Evolutionary conservation across 257 asterid genomes (phyloP), one percentile per base, ranked within the genome.

Genomic region (Lycium ferocissimum): DNA sequence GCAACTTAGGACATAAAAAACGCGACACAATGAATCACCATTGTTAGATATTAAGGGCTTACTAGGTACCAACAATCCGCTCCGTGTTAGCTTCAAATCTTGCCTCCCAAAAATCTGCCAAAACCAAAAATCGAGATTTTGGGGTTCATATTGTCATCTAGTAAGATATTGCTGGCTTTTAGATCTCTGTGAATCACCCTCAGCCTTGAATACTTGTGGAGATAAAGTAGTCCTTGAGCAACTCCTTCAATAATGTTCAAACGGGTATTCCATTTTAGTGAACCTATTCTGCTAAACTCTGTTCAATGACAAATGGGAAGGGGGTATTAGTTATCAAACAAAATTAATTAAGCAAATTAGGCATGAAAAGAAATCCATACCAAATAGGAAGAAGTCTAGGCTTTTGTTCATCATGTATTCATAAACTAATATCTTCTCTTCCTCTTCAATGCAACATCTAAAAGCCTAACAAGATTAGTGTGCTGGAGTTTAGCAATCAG

Each of bases 61-160:
- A 86, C 91, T 72, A 81, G 47, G 93, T 90, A 80, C 93, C 91
- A 18, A 89, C 90, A 7, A 90, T 86, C 66, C 89, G 84, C 26
- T 84, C 85, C 1, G 90, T 90, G 45, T 90, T 89, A 58, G 90
- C 90, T 80, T 87, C 85, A 59, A 83, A 38, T 89, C 83, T 71
- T 83, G 87, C 62, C 13, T 70, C 40, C 84, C 87, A 57, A 90
- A 89, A 38, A 89, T 87, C 90, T 87, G 2, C 91, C 93, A 87
- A 90, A 43, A 10, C 93, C 93, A 73, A 90, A 90, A 51, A 88
- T 90, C 66, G 89, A 89, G 78, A 90, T 90, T 86, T 90, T 89
- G 22, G 93, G 85, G 56, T 84, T 87, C 93, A 87, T 59, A 37
- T 80, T 72, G 40, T 61, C 89, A 84, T 89, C 93, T 51, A 90